Evolutionary conservation across 495 filamentous ascomycete species (phyloP).

Genomic region (Penicillium simplicissimum): DNA sequence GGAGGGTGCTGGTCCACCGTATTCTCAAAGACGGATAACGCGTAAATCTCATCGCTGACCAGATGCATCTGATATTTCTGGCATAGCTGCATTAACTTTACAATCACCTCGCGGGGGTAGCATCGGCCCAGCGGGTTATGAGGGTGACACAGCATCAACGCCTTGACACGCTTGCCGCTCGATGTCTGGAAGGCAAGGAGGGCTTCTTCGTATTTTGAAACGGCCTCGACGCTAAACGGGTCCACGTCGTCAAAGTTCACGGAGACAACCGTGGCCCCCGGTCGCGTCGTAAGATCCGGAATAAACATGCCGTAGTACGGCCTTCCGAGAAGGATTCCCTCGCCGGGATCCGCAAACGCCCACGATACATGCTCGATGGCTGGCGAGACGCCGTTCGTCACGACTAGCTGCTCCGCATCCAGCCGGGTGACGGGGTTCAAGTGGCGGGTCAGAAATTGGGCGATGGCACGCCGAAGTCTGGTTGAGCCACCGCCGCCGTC

Average conservation of each 20-base stretch:
- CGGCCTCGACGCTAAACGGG: constrained; percentile 44
- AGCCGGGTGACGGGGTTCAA: constrained; percentile 43
- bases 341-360: constrained; percentile 45
- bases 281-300: constrained; percentile 28
- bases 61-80: constrained; percentile 56
- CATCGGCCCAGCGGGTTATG: constrained; percentile 63
- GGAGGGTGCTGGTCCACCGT: constrained; percentile 25
- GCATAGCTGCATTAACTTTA: constrained; percentile 53
- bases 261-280: constrained; percentile 37
- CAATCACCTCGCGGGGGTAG: constrained; percentile 51
- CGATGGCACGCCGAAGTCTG: constrained; percentile 42
- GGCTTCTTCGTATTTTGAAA: constrained; percentile 44
- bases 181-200: constrained; percentile 27
- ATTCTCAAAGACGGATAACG: constrained; percentile 52
- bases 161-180: constrained; percentile 42
- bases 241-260: constrained; percentile 48
- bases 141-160: constrained; percentile 58
- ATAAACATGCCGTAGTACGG: constrained; percentile 55
- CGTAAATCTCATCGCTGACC: constrained; percentile 66
- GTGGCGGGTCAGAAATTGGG: constrained; percentile 46
- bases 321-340: constrained; percentile 51
- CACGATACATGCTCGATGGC: constrained; percentile 49
- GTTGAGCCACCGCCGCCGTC: constrained; percentile 35
- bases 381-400: constrained; percentile 50
- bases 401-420: constrained; percentile 39